Conservation (phyloP, 2,329 filamentous ascomycete genomes). For the Plectosphaerella sp. region DNA sequence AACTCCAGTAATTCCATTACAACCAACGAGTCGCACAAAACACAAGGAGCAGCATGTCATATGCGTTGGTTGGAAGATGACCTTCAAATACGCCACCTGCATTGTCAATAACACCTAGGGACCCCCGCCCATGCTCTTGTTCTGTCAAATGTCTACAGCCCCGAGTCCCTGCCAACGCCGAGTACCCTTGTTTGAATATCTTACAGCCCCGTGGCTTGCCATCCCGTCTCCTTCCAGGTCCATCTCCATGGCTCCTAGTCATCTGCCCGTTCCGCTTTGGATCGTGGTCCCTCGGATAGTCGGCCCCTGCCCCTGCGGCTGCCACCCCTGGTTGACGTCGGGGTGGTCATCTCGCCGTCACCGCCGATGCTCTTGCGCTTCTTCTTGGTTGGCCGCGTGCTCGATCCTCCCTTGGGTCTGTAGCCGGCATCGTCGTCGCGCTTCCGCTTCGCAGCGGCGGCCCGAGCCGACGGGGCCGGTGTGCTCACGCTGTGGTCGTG, state of each 20-base stretch:
- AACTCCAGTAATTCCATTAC: no score
- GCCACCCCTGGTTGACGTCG: neutral
- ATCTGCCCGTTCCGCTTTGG: neutral
- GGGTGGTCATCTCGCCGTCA: conserved; percentile 8
- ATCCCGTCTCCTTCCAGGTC: no score
- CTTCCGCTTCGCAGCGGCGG: conserved; percentile 40
- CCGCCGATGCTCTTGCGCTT: conserved; percentile 53
- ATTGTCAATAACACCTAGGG: no score
- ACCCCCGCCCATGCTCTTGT: neutral
- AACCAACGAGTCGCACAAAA: no score
- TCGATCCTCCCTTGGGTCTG: conserved; percentile 51
- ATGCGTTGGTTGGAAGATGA: no score
- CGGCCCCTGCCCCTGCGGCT: neutral
- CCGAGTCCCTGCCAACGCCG: no score
- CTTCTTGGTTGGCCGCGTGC: conserved; percentile 46
- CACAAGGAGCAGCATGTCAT: no score
- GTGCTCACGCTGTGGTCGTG: conserved; percentile 19
- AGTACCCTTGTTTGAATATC: no score
- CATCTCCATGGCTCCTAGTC: neutral
- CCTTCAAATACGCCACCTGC: no score
- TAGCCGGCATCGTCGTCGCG: conserved; percentile 57
- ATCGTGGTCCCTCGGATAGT: neutral
- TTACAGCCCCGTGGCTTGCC: no score
- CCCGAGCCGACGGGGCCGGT: conserved; percentile 22
- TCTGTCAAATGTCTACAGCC: neutral